Base-by-base conservation (phyloP, 176 grass and related monocot genomes). In the Phoenix roebelenii region DNA sequence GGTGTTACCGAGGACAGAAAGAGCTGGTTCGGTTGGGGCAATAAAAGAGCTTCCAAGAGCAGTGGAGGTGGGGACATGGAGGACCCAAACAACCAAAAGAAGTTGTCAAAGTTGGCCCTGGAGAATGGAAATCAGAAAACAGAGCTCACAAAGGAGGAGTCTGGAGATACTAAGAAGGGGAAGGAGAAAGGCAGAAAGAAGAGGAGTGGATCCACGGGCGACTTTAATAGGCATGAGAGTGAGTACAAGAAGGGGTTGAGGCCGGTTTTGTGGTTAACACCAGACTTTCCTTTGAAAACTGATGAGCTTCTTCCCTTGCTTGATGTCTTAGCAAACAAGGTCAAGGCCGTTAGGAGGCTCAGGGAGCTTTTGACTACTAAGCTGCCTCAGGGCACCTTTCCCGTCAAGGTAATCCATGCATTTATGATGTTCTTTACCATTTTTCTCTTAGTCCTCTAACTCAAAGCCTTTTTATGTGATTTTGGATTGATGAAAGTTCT, bases 281-380 rank as follows among this genome's bases (percentile, higher is more conserved):
- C 81, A 4, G 87, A 92, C 68, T 98, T 91, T 69, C 87, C 93
- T 80, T 58, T 98, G 25, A 98, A 98, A 75, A 85, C 81, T 14
- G 93, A 98, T 69, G 93, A 98, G 51, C 79, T 98, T 24, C 78
- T 98, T 66, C 93, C 87, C 57, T 63, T 98, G 52, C 84, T 98
- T 7, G 93, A 98, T 85, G 87, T 98, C 55, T 23, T 98, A 64
- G 93, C 93, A n/a, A 91, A 85, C 68, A 98, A 98, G 86, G 93
- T 98, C 20, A 98, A 98, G 70, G 93, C 87, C 51, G 70, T 98
- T 12, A 85, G 87, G 74, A 98, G 93, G 76, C 81, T 98, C 39
- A 88, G 87, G 73, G 93, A 98, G 57, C 77, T 98, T 53, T 76
- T 98, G 73, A 92, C 93, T 26, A 98, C 84, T 58, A 98, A 91